Base-by-base conservation (phyloP, 129 eudicot species). In the Artemisia argyi region DNA sequence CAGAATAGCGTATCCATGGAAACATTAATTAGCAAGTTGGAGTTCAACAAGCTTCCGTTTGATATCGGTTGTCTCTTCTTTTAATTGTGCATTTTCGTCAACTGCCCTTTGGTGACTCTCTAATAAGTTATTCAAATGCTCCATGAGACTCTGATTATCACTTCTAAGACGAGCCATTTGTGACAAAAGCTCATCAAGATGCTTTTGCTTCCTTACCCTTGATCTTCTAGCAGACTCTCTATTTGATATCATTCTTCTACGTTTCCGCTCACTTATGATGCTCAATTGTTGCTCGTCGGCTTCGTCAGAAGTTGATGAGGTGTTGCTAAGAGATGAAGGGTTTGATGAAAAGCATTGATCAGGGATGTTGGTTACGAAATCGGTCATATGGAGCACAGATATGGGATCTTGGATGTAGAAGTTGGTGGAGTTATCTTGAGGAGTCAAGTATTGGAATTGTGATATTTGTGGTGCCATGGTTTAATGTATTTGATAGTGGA, bases 171-270 rank as follows among this genome's bases (percentile, higher is more conserved):
- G 83, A 14, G 76, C 77, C 22, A 88, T 83, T 54, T 85, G 95
- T 8, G 88, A 73, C 81, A 89, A 80, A 13, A 88, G 86, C 78
- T 88, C 95, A 66, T 83, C 91, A 7, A 88, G 83, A 24, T 88
- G 91, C 76, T 79, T 88, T 73, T 88, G 95, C 56, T 88, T 88
- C 61, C 95, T 65, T 89, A 85, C 81, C 72, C 95, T 76, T 13
- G 95, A 85, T 50, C 95, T 81, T 13, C 95, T 55, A 15, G 91
- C 95, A 3, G 95, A 88, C 61, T 88, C 95, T 24, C 95, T 64
- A 77, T 88, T 88, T 0, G 95, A 88, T 48, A 88, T 80, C 91
- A 85, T 88, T 65, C 95, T 83, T 71, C 95, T 83, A 3, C 82
- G 83, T 72, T 69, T 85, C 39, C 95, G 77, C 72, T 88, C 88